A percentile compares a stretch with the other conserved stretches of the same genome.
Evolutionary conservation across 2,329 filamentous ascomycete species (phyloP).

Genomic region (Saccharata proteae): DNA sequence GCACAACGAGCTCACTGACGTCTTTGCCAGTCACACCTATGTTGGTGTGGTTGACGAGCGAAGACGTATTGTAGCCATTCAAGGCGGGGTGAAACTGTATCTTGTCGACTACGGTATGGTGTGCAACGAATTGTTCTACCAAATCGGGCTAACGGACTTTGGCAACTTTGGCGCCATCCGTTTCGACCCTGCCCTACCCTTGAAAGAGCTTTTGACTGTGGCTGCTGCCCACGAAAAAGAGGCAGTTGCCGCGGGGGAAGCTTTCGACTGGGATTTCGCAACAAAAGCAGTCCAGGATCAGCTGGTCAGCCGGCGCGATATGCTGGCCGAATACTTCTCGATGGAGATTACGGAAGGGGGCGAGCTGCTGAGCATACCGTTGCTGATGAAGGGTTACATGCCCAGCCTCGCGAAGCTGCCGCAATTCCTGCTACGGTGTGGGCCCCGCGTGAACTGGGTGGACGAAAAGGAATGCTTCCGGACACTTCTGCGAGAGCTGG

Average conservation of each 20-base stretch:
- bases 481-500: constrained; percentile 73
- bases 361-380: constrained; percentile 64
- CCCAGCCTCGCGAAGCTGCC: constrained; percentile 80
- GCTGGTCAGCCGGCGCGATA: constrained; percentile 64
- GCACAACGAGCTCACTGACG: constrained; percentile 76
- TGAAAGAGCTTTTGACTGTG: constrained; percentile 59
- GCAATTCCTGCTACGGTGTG: constrained; percentile 73
- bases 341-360: constrained; percentile 70
- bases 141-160: constrained; percentile 88
- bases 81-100: constrained; percentile 83
- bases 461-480: constrained; percentile 79
- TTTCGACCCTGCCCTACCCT: constrained; percentile 62
- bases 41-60: constrained; percentile 84
- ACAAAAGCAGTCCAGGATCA: constrained; percentile 54
- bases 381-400: constrained; percentile 79
- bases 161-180: constrained; percentile 82
- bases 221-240: constrained; percentile 59
- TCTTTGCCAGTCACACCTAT: constrained; percentile 81
- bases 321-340: constrained; percentile 88
- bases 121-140: constrained; percentile 85
- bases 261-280: constrained; percentile 55
- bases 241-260: constrained; percentile 28
- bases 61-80: constrained; percentile 80
- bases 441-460: constrained; percentile 78
- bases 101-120: constrained; percentile 85